Percentiles rank a stretch among this genome's conserved stretches.
These are phyloP conservation scores for rapeseed (Brassica napus) DNA, from an alignment of 345 rosid species.

Conservation along the genomic window Da-Ae NC_063447.1:8713001-8713500, in stretches of 20 bases:
- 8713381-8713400: constrained; percentile 87
- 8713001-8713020: constrained; percentile 28
- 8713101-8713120: constrained; percentile 23
- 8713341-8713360: constrained; percentile 74
- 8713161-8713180: constrained; percentile 76
- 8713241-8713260: constrained; percentile 42
- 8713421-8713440: constrained; percentile 91
- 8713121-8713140: neutral
- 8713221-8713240: constrained; percentile 54
- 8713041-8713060: constrained; percentile 12
- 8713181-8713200: constrained; percentile 67
- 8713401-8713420: constrained; percentile 96
- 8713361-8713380: constrained; percentile 88
- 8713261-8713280: neutral
- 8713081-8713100: constrained; percentile 16
- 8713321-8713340: constrained; percentile 16
- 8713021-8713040: neutral
- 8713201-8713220: constrained; percentile 70
- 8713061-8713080: constrained; percentile 23
- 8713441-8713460: constrained; percentile 95
- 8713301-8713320: constrained; percentile 51
- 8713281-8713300: constrained; percentile 37
- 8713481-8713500: constrained; percentile 72
- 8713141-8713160: constrained; percentile 63
- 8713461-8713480: constrained; percentile 82